Percentiles rank a stretch among this genome's conserved stretches.
These are phyloP conservation scores for Rhizophora mangle DNA, from an alignment of 345 rosid species.

Conservation along the genomic window DNA sequence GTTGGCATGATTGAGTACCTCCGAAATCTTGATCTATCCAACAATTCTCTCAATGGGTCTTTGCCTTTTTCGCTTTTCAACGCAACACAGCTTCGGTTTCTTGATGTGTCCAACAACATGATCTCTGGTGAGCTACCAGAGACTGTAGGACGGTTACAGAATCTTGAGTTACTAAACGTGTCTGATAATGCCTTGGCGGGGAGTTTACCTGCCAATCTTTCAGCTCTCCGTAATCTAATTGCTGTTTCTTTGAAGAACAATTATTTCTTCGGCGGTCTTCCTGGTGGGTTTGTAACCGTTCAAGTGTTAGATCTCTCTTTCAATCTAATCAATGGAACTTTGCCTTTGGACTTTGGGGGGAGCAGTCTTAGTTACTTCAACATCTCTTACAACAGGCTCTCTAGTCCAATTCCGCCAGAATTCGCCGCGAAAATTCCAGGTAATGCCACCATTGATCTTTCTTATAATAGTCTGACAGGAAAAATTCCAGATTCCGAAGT, in stretches of 20 bases:
- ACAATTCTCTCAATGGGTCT: constrained; percentile 76
- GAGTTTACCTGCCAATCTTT: constrained; percentile 44
- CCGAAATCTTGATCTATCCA: constrained; percentile 63
- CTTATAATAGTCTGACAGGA: constrained; percentile 70
- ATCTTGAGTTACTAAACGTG: constrained; percentile 56
- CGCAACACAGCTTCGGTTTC: constrained; percentile 52
- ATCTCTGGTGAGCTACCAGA: constrained; percentile 63
- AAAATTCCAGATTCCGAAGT: constrained; percentile 53
- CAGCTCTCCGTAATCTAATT: constrained; percentile 41
- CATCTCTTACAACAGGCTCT: constrained; percentile 62
- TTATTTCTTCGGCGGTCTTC: constrained; percentile 54
- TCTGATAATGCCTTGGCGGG: constrained; percentile 76
- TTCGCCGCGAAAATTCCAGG: constrained; percentile 55
- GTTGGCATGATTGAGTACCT: constrained; percentile 55
- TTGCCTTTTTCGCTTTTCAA: constrained; percentile 58
- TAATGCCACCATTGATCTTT: constrained; percentile 67
- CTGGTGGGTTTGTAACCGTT: constrained; percentile 48
- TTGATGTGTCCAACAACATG: constrained; percentile 72
- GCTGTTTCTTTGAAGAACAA: constrained; percentile 57
- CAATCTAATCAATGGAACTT: constrained; percentile 66
- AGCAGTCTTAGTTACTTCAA: constrained; percentile 49
- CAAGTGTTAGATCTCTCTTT: constrained; percentile 73
- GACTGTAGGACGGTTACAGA: constrained; percentile 38
- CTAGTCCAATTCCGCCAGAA: constrained; percentile 55
- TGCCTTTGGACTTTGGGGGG: constrained; percentile 72